Evolutionary conservation across 768 basidiomycete species (phyloP).

Genomic region (Tylopilus cervinicoccineus): DNA sequence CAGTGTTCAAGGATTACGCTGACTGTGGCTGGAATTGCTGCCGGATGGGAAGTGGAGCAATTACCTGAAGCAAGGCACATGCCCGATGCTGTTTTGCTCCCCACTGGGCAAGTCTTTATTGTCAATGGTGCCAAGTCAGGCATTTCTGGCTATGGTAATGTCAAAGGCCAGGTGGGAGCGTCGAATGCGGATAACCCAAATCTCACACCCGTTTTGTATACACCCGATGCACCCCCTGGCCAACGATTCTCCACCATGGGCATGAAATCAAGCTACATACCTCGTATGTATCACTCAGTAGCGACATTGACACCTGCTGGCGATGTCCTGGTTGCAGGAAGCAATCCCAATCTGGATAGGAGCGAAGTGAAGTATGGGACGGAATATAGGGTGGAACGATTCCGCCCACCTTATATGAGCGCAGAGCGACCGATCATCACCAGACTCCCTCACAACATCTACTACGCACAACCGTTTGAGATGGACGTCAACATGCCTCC

Average conservation of each 20-base stretch:
- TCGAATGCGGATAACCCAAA: constrained; percentile 79
- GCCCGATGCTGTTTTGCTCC: constrained; percentile 79
- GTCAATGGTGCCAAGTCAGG: constrained; percentile 74
- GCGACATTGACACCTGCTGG: constrained; percentile 74
- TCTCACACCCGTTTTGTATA: constrained; percentile 66
- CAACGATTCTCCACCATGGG: constrained; percentile 55
- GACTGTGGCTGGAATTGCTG: constrained; percentile 56
- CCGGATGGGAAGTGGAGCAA: constrained; percentile 70
- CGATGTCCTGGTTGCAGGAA: constrained; percentile 74
- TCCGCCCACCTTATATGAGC: constrained; percentile 79
- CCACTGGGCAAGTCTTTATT: constrained; percentile 69
- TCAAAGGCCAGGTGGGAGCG: constrained; percentile 58
- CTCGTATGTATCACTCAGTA: constrained; percentile 79
- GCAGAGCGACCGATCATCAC: constrained; percentile 52
- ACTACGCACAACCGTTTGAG: constrained; percentile 43
- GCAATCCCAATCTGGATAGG: constrained; percentile 79
- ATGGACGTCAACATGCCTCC: constrained; percentile 42
- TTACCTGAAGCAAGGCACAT: constrained; percentile 75
- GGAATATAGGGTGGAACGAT: constrained; percentile 86
- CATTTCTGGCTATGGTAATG: constrained; percentile 77
- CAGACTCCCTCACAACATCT: constrained; percentile 33
- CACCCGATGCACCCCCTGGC: constrained; percentile 49
- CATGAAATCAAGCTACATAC: constrained; percentile 62
- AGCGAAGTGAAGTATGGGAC: constrained; percentile 72
- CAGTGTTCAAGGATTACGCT: constrained; percentile 72